Evolutionary conservation across 257 asterid genomes (phyloP).

Genomic region (Lithospermum erythrorhizon): DNA sequence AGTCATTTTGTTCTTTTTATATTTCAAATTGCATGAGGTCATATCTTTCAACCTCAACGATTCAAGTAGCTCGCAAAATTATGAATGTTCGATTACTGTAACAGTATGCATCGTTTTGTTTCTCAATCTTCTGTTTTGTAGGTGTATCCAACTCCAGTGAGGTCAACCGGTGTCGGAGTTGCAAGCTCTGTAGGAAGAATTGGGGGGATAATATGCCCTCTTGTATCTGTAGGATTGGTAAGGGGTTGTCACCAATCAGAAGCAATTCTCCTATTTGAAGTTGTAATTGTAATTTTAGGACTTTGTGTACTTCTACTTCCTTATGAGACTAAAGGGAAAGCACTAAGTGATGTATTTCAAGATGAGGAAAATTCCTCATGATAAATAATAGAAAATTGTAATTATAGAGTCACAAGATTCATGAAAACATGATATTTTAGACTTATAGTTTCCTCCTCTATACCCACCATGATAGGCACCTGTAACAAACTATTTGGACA

Average conservation of each 20-base stretch:
- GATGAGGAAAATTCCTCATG: neutral
- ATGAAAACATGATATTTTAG: too few species aligned
- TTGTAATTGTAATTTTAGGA: slow-evolving; percentile 12
- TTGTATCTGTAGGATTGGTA: slow-evolving; percentile 19
- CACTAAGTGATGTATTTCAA: slow-evolving; percentile 8
- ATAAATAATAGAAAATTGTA: too few species aligned
- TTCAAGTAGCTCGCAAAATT: too few species aligned
- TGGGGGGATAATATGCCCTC: slow-evolving; percentile 27
- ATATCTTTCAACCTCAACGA: too few species aligned
- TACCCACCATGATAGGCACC: too few species aligned
- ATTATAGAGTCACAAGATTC: too few species aligned
- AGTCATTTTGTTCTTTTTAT: too few species aligned
- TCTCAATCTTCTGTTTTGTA: slow-evolving; percentile 3
- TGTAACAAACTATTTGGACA: too few species aligned
- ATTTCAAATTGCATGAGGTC: too few species aligned
- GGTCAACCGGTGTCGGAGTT: slow-evolving; percentile 25
- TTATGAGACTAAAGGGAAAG: slow-evolving; percentile 22
- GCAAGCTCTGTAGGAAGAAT: slow-evolving; percentile 27
- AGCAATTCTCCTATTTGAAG: slow-evolving; percentile 20
- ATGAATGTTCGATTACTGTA: too few species aligned
- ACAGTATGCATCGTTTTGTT: too few species aligned
- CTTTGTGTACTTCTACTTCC: slow-evolving; percentile 14
- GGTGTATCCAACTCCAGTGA: slow-evolving; percentile 28
- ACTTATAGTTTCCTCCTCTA: too few species aligned
- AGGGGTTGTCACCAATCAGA: slow-evolving; percentile 14